These are phyloP conservation scores for Sordariomycetes sp. DNA, from an alignment of 2,329 filamentous ascomycete species.

Conservation along the genomic window DNA sequence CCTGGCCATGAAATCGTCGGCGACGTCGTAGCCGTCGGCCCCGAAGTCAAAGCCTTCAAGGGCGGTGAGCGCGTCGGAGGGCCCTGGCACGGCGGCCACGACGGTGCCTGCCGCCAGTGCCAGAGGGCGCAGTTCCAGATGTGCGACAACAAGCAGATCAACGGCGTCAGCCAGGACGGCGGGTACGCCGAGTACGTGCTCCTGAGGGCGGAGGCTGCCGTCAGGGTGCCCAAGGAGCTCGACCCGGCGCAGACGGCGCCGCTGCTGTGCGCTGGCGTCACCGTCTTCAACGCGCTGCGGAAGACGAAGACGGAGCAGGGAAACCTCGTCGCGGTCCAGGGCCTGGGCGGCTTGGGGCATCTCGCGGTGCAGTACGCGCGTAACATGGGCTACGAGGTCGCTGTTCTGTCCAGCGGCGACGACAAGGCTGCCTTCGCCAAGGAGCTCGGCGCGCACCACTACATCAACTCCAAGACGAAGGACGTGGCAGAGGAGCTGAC, in stretches of 20 bases:
- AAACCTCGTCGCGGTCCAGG: constrained; percentile 50
- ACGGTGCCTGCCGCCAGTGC: constrained; percentile 53
- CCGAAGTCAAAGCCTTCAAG: constrained; percentile 46
- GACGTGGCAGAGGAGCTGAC: constrained; percentile 38
- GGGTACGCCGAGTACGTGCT: constrained; percentile 59
- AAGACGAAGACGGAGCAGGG: constrained; percentile 44
- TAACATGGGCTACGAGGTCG: constrained; percentile 67
- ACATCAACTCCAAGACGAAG: constrained; percentile 40
- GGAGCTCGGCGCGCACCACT: constrained; percentile 32
- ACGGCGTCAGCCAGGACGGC: constrained; percentile 57
- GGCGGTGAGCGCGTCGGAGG: constrained; percentile 58
- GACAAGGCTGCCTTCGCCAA: constrained; percentile 60
- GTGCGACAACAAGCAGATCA: constrained; percentile 53
- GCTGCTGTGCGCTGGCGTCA: constrained; percentile 57
- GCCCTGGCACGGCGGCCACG: constrained; percentile 41
- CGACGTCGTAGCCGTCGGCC: constrained; percentile 38
- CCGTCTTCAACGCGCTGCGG: constrained; percentile 50
- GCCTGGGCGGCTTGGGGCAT: constrained; percentile 69
- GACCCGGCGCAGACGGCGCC: constrained; percentile 46
- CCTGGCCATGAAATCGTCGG: constrained; percentile 67
- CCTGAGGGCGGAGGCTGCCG: constrained; percentile 51
- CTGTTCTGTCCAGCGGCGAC: constrained; percentile 56
- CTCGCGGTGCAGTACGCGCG: constrained; percentile 67
- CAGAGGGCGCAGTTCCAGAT: constrained; percentile 56
- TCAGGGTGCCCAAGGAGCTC: constrained; percentile 42